phyloP scores from a whole-genome alignment of 352 stramenopile species.

The Blastocystis sp. region DNA sequence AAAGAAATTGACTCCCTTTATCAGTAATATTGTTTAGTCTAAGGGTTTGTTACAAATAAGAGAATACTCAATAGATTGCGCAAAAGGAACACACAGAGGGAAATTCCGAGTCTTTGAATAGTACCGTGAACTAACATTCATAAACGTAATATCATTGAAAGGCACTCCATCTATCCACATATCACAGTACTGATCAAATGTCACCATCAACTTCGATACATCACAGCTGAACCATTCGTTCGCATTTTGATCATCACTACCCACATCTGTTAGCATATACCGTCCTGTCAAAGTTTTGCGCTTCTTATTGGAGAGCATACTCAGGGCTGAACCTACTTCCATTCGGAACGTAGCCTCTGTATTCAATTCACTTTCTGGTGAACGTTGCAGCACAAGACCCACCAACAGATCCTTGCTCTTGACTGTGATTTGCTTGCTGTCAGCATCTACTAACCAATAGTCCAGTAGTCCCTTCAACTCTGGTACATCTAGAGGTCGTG shows the following conservation, averaged over 20 bases:
- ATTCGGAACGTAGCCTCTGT: neutral
- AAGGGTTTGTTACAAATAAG: neutral
- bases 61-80: neutral
- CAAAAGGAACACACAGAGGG: slow-evolving; percentile 43
- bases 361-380: neutral
- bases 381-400: neutral
- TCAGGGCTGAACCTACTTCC: neutral
- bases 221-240: neutral
- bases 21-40: neutral
- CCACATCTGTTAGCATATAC: slow-evolving; percentile 20
- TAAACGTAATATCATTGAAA: slow-evolving; percentile 21
- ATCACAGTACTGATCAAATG: neutral
- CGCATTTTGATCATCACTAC: neutral
- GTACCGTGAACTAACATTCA: slow-evolving; percentile 25
- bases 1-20: slow-evolving; percentile 56
- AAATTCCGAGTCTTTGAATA: slow-evolving; percentile 12
- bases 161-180: slow-evolving; percentile 11
- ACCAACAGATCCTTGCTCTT: neutral
- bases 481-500: neutral
- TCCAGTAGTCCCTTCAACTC: neutral
- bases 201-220: slow-evolving; percentile 22
- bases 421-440: slow-evolving; percentile 27
- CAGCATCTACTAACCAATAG: slow-evolving; percentile 28
- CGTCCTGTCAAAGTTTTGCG: neutral
- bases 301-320: neutral